Base-by-base conservation (phyloP, 2,329 filamentous ascomycete species). In the Trichoderma breve region DNA sequence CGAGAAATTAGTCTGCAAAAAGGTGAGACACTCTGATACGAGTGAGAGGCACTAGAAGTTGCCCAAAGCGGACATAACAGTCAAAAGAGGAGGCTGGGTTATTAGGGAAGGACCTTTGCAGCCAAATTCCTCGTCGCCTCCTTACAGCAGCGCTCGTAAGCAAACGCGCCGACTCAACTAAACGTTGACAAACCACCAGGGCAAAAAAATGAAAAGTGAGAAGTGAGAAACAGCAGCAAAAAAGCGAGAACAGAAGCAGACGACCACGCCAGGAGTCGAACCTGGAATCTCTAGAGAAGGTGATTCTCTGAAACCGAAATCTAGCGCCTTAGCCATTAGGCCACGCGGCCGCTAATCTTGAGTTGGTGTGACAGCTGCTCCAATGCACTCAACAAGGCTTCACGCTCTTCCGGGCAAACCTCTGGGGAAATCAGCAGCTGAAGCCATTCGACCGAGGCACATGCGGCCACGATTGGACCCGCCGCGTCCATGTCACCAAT, bases 201-300 rank as follows among this genome's bases (percentile, higher is more conserved):
- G 28, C 24, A 7, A 65, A 36, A 62, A 30, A 70, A 28, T 21
- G 36, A 39, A 18, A 39, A n/a, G 32, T 32, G n/a, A 34, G 11
- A 24, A 55, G 15, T 24, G 34, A 70, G 36, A 63, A 21, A 47
- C 3, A 11, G 34, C 4, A 26, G 26, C 21, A 70, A 63, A 62
- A 62, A 47, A 43, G 14, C 36, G 57, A 64, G 15, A n/a, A 9
- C 7, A 43, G 15, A 63, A 70, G 72, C 51, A 66, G 32, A 43
- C 79, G 78, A 80, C 77, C 78, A 78, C 78, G 77, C 77, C 78
- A 80, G 78, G 78, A 79, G 75, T 80, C 78, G 78, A 80, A 80
- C 78, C 78, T 80, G 78, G 78, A 80, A 79, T 79, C 78, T 80
- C 76, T 79, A 79, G 78, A 79, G 78, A 70, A 71, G 36, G 64